A percentile compares a stretch with the other conserved stretches of the same genome.
These are phyloP conservation scores for Alternaria ventricosa DNA, from an alignment of 2,329 filamentous ascomycete species.

Conservation along the genomic window DNA sequence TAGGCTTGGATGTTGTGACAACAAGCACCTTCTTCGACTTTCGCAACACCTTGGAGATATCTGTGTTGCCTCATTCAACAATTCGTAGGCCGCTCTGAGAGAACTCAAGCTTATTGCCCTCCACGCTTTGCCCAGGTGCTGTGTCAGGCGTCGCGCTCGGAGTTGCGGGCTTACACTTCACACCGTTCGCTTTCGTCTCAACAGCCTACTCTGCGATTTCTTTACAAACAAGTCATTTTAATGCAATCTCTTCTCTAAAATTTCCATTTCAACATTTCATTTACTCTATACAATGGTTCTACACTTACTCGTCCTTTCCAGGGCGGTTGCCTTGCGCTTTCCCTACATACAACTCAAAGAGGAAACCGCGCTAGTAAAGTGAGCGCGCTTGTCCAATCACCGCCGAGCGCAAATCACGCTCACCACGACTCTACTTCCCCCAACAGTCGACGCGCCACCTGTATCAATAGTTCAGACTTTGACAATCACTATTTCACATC, in stretches of 20 bases:
- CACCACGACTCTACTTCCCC: background rate
- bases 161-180: background rate
- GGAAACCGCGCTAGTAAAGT: constrained; percentile 2
- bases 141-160: background rate
- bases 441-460: background rate
- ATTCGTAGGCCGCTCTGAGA: background rate
- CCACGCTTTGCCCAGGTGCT: background rate
- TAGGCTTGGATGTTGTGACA: background rate
- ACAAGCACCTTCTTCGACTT: background rate
- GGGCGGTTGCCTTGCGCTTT: background rate
- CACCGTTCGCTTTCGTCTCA: background rate
- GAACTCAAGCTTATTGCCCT: background rate
- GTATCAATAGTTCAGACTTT: background rate
- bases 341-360: background rate
- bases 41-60: background rate
- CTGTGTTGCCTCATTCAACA: background rate
- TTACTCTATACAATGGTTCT: background rate
- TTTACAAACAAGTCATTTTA: background rate
- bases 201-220: background rate
- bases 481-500: background rate
- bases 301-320: background rate
- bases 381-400: background rate
- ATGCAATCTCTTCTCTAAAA: background rate
- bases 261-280: no score
- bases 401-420: background rate